Percentiles rank a stretch among this genome's conserved stretches.
Conservation (phyloP, 148 eudicot species). For the Rhododendron vialii region DNA sequence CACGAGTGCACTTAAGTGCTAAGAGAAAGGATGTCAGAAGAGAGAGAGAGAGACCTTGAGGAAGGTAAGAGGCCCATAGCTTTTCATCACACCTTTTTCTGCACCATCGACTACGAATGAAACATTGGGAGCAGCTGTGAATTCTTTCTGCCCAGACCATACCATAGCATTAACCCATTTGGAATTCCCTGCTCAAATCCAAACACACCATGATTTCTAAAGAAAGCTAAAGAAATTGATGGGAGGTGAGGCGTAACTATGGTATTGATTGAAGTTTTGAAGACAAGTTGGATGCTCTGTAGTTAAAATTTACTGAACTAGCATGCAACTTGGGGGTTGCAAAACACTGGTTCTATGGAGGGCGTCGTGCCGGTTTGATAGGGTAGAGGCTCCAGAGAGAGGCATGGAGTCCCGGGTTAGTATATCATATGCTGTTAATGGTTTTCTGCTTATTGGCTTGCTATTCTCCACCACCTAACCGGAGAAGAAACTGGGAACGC, state of each 20-base stretch:
- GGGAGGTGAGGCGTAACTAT: neutral
- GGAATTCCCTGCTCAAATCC: constrained; percentile 52
- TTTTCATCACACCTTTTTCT: constrained; percentile 52
- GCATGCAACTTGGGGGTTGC: no score
- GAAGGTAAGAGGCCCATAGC: constrained; percentile 62
- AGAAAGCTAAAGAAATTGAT: neutral
- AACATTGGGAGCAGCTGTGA: constrained; percentile 35
- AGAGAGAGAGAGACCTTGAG: constrained; percentile 46
- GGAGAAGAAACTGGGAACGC: no score
- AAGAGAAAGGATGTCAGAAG: neutral
- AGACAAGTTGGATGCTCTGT: no score
- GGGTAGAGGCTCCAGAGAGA: no score
- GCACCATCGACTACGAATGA: constrained; percentile 55
- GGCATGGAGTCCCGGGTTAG: no score
- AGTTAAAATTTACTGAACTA: no score
- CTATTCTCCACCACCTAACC: no score
- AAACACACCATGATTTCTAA: neutral
- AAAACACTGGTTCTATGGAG: no score
- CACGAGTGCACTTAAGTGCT: neutral
- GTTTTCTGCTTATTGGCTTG: no score
- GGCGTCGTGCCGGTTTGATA: no score
- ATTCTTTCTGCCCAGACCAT: constrained; percentile 77
- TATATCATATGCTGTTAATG: no score
- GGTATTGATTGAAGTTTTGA: neutral
- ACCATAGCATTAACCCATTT: constrained; percentile 76